phyloP scores from a whole-genome alignment of 805 yeast genomes.

The Komagataella ulmi region DNA sequence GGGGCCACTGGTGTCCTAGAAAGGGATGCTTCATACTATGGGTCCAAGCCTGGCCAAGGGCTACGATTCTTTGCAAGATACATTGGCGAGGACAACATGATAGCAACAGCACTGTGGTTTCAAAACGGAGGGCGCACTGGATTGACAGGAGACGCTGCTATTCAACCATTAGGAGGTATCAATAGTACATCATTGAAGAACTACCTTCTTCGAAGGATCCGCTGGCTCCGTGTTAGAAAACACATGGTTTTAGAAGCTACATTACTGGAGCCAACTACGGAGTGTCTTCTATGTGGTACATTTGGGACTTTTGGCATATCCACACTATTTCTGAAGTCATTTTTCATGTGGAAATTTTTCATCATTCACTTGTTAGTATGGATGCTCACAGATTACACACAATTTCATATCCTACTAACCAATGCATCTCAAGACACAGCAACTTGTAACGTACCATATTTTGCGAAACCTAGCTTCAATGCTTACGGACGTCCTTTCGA shows the following conservation, averaged over 20 bases:
- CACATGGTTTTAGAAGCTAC: constrained; percentile 85
- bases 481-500: background rate
- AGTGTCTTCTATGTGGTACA: constrained; percentile 51
- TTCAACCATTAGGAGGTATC: constrained; percentile 52
- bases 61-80: constrained; percentile 62
- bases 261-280: constrained; percentile 77
- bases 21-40: constrained; percentile 17
- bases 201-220: constrained; percentile 52
- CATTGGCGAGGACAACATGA: constrained; percentile 91
- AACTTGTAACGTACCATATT: constrained; percentile 5
- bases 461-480: constrained; percentile 6
- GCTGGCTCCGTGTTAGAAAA: constrained; percentile 81
- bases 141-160: constrained; percentile 63
- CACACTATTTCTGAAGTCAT: constrained; percentile 22
- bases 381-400: constrained; percentile 52
- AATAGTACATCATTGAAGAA: constrained; percentile 25
- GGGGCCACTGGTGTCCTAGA: constrained; percentile 20
- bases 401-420: constrained; percentile 31
- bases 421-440: constrained; percentile 4
- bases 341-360: constrained; percentile 25
- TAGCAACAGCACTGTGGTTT: constrained; percentile 76
- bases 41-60: constrained; percentile 26
- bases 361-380: constrained; percentile 44
- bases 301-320: constrained; percentile 53
- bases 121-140: constrained; percentile 56